These are phyloP conservation scores for Colletotrichum sidae DNA, from an alignment of 2,329 filamentous ascomycete genomes.

Conservation along the genomic window DNA sequence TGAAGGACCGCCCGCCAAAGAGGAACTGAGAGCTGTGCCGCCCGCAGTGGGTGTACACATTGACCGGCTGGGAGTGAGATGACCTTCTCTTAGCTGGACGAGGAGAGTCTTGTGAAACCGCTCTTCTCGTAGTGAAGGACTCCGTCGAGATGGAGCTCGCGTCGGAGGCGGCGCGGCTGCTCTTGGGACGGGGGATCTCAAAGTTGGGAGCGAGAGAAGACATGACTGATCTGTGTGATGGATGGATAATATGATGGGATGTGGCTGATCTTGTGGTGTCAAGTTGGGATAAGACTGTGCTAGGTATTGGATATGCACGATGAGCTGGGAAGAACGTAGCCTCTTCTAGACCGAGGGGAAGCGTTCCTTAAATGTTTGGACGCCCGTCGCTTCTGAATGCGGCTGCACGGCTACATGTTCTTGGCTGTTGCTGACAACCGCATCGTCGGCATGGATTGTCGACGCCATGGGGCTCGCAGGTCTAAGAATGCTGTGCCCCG, in stretches of 20 bases:
- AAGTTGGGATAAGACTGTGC: constrained; percentile 13
- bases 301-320: not conserved
- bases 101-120: constrained; percentile 32
- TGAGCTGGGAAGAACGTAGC: not conserved
- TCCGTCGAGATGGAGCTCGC: constrained; percentile 24
- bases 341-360: constrained; percentile 16
- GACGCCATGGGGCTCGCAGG: constrained; percentile 26
- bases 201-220: constrained; percentile 25
- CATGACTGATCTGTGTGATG: not conserved
- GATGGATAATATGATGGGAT: not conserved
- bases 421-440: constrained; percentile 28
- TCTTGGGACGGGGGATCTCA: constrained; percentile 28
- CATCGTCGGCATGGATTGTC: constrained; percentile 36
- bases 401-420: constrained; percentile 28
- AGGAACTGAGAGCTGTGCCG: constrained; percentile 66
- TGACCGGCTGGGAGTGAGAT: constrained; percentile 54
- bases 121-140: constrained; percentile 39
- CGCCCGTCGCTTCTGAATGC: constrained; percentile 14
- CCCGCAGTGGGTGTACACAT: constrained; percentile 66
- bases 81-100: constrained; percentile 45
- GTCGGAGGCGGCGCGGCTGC: constrained; percentile 34
- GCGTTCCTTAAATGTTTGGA: constrained; percentile 34
- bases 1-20: constrained; percentile 60
- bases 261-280: not conserved
- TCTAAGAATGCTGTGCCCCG: constrained; percentile 35